Evolutionary conservation across 768 basidiomycete species (phyloP).

Genomic region (Auricularia auricula-judae): DNA sequence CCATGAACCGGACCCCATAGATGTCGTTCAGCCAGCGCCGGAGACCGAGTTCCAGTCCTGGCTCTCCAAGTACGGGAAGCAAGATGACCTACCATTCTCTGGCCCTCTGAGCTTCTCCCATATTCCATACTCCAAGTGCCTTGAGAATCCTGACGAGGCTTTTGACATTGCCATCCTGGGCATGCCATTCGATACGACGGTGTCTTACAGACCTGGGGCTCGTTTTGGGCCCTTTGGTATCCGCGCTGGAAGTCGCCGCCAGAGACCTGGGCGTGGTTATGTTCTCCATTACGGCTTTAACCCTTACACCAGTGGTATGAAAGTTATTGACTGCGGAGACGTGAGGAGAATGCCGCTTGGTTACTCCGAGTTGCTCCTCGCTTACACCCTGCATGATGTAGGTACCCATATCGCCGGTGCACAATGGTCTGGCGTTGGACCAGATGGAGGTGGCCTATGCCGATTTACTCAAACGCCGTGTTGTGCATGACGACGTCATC

Average conservation of each 20-base stretch:
- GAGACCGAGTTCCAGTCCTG: not conserved
- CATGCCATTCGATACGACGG: constrained; percentile 67
- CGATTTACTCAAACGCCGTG: constrained; percentile 53
- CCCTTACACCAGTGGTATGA: constrained; percentile 50
- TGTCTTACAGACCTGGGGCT: constrained; percentile 49
- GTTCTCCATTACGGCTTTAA: constrained; percentile 45
- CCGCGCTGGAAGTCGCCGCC: constrained; percentile 64
- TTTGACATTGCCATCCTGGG: constrained; percentile 78
- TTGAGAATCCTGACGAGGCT: constrained; percentile 39
- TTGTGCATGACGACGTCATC: constrained; percentile 18
- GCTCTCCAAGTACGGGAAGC: constrained; percentile 21
- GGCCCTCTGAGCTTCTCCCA: constrained; percentile 81
- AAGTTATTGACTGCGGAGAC: constrained; percentile 77
- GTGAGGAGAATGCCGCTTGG: constrained; percentile 24
- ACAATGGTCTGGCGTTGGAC: constrained; percentile 72
- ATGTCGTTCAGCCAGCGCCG: not conserved
- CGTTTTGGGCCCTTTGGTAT: constrained; percentile 84
- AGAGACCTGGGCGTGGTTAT: constrained; percentile 43
- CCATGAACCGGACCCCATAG: too few relatives aligned
- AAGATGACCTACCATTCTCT: constrained; percentile 53
- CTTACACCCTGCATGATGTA: too few relatives aligned
- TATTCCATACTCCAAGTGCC: constrained; percentile 59
- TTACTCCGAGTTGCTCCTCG: constrained; percentile 24
- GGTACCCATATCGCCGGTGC: constrained; percentile 59
- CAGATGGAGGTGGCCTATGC: constrained; percentile 83